Conservation (phyloP, 768 basidiomycete genomes). For the Neoboletus brunneissimus region DNA sequence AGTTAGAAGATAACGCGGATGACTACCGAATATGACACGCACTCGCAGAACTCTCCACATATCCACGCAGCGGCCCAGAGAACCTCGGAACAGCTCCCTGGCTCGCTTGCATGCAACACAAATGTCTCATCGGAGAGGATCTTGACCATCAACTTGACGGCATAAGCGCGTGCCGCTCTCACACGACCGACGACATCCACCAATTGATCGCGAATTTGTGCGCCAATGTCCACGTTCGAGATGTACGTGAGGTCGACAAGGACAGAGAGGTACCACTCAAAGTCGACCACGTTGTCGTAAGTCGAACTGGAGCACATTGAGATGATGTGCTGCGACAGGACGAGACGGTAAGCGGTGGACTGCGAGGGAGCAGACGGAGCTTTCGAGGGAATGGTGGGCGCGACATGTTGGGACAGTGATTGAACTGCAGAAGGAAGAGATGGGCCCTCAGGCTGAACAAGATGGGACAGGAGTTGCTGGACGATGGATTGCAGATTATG, state of each 20-base stretch:
- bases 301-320: slow-evolving; percentile 79
- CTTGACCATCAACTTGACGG: slow-evolving; percentile 81
- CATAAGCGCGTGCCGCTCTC: slow-evolving; percentile 66
- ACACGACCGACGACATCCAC: slow-evolving; percentile 88
- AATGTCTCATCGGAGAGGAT: slow-evolving; percentile 78
- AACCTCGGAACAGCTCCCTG: slow-evolving; percentile 77
- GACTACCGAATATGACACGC: slow-evolving; percentile 27
- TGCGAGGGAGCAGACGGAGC: slow-evolving; percentile 53
- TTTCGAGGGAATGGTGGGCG: slow-evolving; percentile 37
- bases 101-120: slow-evolving; percentile 61
- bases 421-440: slow-evolving; percentile 56
- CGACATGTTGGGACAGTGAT: slow-evolving; percentile 51
- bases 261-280: slow-evolving; percentile 97
- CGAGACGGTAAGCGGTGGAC: slow-evolving; percentile 82
- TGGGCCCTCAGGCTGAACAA: slow-evolving; percentile 59
- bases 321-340: slow-evolving; percentile 79
- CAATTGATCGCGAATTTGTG: slow-evolving; percentile 76
- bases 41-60: slow-evolving; percentile 93
- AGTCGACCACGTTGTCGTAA: slow-evolving; percentile 86
- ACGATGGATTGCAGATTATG: slow-evolving; percentile 87
- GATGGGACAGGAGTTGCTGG: slow-evolving; percentile 84
- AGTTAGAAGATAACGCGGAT: not conserved
- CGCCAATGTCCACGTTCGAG: slow-evolving; percentile 74
- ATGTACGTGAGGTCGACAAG: slow-evolving; percentile 90
- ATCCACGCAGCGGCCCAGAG: slow-evolving; percentile 96